Base-by-base conservation (phyloP, 2,329 filamentous ascomycete genomes). In the Exophiala dermatitidis region DNA sequence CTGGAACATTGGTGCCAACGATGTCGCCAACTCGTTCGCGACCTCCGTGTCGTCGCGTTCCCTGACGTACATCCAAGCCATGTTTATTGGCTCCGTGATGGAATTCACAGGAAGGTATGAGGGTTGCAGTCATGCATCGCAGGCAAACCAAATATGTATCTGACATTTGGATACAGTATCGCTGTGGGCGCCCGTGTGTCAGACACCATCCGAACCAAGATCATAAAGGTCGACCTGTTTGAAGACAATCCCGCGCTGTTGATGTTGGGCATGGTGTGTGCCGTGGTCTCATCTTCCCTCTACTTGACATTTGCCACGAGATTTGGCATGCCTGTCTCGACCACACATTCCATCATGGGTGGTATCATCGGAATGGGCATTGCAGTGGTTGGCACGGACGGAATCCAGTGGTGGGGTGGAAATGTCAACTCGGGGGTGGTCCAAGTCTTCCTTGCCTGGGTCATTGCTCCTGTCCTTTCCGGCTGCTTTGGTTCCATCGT, bases 11-110 rank as follows among this genome's bases (percentile, higher is more conserved):
- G 84, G 84, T 69, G 84, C 84, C 63, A 88, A 89, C 71, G 86
- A 90, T 84, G 86, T 90, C 53, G 86, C 86, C 66, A 90, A 90
- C 72, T 75, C 86, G 46, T 90, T 85, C 82, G 86, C 86, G 5
- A 90, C 86, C 63, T 84, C 80, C 63, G 86, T 90, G 53, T 89
- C 86, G n/a, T 90, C 86, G 19, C 74, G 86, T 50, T 89, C 86
- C 59, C 76, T 88, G 63, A 76, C 82, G 1, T 85, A 86, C 71
- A 70, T 80, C 60, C 82, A 85, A 71, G 84, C 81, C 59, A 84
- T 84, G 81, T 62, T 82, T 32, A 71, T 85, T 47, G 80, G 81
- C 44, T 78, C 80, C 41, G 68, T 86, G 58, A 86, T 85, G 68
- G 84, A 87, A 68, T 74, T 86, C 68, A 69, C 80, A 46, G 84